phyloP scores from a whole-genome alignment of 352 stramenopile species.

The Pseudoperonospora humuli region DNA sequence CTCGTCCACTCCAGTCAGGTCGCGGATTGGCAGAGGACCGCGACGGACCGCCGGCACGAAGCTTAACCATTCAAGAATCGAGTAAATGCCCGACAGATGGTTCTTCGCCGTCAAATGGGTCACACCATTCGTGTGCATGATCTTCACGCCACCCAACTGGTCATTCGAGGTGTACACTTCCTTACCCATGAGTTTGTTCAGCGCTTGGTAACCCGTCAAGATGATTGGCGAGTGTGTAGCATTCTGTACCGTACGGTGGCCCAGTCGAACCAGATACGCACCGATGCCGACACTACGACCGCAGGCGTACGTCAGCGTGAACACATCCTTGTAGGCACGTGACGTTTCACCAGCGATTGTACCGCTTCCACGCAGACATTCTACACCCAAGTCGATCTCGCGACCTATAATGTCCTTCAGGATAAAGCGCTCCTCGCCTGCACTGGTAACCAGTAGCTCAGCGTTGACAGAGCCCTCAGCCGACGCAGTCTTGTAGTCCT shows the following conservation, averaged over 20 bases:
- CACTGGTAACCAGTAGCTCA: slow-evolving; percentile 48
- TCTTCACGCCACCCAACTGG: slow-evolving; percentile 97
- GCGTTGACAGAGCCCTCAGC: slow-evolving; percentile 87
- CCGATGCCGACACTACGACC: slow-evolving; percentile 99
- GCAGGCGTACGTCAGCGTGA: slow-evolving; percentile 99
- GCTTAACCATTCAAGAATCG: slow-evolving; percentile 97
- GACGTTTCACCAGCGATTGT: slow-evolving; percentile 99
- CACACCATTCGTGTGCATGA: slow-evolving; percentile 99
- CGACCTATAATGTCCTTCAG: slow-evolving; percentile 97
- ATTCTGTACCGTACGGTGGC: slow-evolving; percentile 99
- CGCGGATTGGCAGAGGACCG: slow-evolving; percentile 68
- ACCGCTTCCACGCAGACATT: slow-evolving; percentile 98
- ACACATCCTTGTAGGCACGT: slow-evolving; percentile 97
- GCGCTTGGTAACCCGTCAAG: slow-evolving; percentile 98
- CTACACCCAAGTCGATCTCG: slow-evolving; percentile 97
- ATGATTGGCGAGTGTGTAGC: slow-evolving; percentile 96
- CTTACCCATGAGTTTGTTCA: slow-evolving; percentile 99
- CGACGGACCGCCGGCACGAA: slow-evolving; percentile 94
- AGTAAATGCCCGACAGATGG: slow-evolving; percentile 93
- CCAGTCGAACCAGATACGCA: slow-evolving; percentile 98
- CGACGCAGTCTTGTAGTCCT: slow-evolving; percentile 91
- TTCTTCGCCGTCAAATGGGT: slow-evolving; percentile 96
- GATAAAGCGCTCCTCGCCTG: slow-evolving; percentile 86
- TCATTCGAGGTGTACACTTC: slow-evolving; percentile 99
- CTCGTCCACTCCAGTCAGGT: slow-evolving; percentile 72